Percentiles rank a stretch among this genome's conserved stretches.
Conservation (phyloP, 345 rosid genomes). For the Pistacia integerrima region DNA sequence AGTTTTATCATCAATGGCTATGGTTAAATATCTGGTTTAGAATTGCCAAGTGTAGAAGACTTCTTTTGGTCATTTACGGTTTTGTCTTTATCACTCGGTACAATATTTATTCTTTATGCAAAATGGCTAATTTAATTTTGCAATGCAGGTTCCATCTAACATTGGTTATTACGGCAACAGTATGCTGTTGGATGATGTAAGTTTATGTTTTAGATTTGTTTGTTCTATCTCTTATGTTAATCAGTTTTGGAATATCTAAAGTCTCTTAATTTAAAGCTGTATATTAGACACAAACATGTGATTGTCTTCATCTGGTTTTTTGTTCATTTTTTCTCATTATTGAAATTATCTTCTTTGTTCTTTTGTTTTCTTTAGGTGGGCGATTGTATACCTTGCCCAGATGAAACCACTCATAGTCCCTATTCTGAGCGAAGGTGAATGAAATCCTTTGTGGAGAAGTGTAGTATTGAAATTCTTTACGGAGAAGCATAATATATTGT, state of each 20-base stretch:
- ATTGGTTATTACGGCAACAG: slow-evolving; percentile 87
- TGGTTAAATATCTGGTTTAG: not conserved
- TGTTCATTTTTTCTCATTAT: not conserved
- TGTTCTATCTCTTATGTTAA: not conserved
- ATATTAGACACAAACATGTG: too few species aligned
- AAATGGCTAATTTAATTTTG: slow-evolving; percentile 11
- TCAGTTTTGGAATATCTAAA: not conserved
- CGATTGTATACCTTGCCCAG: slow-evolving; percentile 95
- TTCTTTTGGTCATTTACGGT: not conserved
- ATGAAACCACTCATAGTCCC: slow-evolving; percentile 99
- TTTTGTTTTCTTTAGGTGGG: slow-evolving; percentile 68
- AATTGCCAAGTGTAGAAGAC: not conserved
- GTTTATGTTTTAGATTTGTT: slow-evolving; percentile 29
- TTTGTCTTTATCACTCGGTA: not conserved
- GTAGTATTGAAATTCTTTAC: too few species aligned
- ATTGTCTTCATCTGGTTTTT: not conserved
- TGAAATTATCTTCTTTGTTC: not conserved
- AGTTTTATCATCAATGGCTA: not conserved
- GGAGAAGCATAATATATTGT: slow-evolving; percentile 3
- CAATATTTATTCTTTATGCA: slow-evolving; percentile 1
- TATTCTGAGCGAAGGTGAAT: slow-evolving; percentile 76
- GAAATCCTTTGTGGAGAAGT: slow-evolving; percentile 26
- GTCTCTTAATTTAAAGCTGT: not conserved
- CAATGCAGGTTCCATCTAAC: slow-evolving; percentile 79
- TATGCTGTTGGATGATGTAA: slow-evolving; percentile 99